Percentiles rank a stretch among this genome's conserved stretches.
These are phyloP conservation scores for Pythium phragmitis DNA, from an alignment of 352 stramenopile species.

Conservation along the genomic window DNA sequence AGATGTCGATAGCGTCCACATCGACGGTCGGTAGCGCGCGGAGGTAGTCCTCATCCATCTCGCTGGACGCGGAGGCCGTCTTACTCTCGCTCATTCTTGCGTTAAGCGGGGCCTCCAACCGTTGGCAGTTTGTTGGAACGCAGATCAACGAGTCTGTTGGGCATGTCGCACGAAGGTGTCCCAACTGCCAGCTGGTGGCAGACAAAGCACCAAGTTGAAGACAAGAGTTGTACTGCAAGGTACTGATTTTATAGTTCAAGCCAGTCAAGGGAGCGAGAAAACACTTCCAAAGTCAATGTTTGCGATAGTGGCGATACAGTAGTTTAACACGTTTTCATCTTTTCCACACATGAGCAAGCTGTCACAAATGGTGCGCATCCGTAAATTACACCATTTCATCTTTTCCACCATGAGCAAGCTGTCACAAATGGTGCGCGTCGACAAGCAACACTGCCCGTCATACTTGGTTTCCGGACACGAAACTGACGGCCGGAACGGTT, in stretches of 20 bases:
- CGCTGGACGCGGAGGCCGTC: constrained; percentile 12
- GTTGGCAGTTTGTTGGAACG: background rate
- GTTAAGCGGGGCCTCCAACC: background rate
- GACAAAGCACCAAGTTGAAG: constrained; percentile 18
- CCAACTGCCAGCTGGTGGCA: background rate
- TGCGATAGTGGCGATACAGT: no score
- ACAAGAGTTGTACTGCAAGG: constrained; percentile 21
- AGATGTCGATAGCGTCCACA: constrained; percentile 77
- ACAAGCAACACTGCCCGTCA: no score
- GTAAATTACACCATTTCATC: no score
- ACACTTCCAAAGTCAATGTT: background rate
- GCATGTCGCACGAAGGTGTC: constrained; percentile 34
- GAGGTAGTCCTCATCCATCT: constrained; percentile 45
- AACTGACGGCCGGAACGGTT: background rate
- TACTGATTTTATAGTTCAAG: constrained; percentile 2
- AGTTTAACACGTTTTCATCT: no score
- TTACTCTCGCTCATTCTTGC: constrained; percentile 75
- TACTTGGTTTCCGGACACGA: background rate
- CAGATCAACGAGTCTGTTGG: background rate
- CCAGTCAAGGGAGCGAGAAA: no score
- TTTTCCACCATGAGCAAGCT: no score
- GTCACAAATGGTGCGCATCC: no score
- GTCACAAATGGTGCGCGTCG: no score
- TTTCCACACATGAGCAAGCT: no score
- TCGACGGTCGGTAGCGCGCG: constrained; percentile 53